These are phyloP conservation scores for Pseudogymnoascus sp. DNA, from an alignment of 2,329 filamentous ascomycete genomes.

Conservation along the genomic window DNA sequence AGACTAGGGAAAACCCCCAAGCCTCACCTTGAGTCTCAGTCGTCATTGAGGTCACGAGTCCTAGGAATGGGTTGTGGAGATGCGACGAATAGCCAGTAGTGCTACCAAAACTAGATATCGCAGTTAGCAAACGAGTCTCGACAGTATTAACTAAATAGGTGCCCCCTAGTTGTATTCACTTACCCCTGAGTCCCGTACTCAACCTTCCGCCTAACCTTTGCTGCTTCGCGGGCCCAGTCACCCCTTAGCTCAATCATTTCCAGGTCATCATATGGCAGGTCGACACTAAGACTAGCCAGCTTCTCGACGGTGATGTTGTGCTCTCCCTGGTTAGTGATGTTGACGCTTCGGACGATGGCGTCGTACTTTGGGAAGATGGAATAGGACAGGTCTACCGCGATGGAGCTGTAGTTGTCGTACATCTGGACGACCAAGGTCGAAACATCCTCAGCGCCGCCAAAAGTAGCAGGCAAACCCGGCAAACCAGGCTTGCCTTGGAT, in stretches of 20 bases:
- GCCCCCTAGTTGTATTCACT: neutral
- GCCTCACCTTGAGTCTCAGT: constrained; percentile 54
- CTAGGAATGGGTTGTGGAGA: constrained; percentile 56
- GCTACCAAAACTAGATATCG: constrained; percentile 45
- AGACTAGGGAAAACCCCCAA: constrained; percentile 58
- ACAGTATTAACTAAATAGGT: neutral
- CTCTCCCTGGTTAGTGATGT: constrained; percentile 50
- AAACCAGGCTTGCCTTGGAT: neutral
- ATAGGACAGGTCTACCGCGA: constrained; percentile 52
- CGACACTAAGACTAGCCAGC: constrained; percentile 53
- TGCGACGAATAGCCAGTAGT: constrained; percentile 55
- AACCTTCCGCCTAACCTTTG: constrained; percentile 45
- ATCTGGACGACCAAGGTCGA: constrained; percentile 50
- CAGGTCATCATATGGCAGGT: constrained; percentile 51
- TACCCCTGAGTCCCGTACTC: constrained; percentile 49
- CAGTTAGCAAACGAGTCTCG: neutral
- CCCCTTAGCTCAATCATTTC: constrained; percentile 55
- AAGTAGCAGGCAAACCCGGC: neutral
- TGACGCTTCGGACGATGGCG: constrained; percentile 53
- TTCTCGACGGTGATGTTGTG: constrained; percentile 45
- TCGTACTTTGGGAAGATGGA: constrained; percentile 56
- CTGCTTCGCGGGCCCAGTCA: constrained; percentile 55
- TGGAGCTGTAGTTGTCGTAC: constrained; percentile 49
- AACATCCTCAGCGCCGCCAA: constrained; percentile 40
- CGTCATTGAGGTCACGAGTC: constrained; percentile 46